Percentiles rank a stretch among this genome's conserved stretches.
phyloP scores from a whole-genome alignment of 352 stramenopile genomes.

The Pythium volutum region DNA sequence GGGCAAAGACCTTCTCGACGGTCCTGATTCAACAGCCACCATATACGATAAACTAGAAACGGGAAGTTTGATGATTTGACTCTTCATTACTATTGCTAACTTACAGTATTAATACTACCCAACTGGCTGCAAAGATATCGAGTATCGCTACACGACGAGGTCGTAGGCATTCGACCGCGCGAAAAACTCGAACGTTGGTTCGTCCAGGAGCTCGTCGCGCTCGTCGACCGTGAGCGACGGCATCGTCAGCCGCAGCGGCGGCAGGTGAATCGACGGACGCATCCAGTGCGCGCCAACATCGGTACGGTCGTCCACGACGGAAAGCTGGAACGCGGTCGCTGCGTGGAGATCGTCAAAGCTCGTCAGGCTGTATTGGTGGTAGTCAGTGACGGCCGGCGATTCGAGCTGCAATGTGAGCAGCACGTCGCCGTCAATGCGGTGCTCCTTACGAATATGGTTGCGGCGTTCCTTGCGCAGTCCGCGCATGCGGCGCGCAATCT shows the following conservation, averaged over 20 bases:
- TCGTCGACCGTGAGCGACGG: background rate
- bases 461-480: conserved; percentile 14
- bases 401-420: background rate
- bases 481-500: conserved; percentile 17
- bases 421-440: conserved; percentile 20
- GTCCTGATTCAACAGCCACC: no score
- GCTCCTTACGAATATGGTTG: conserved; percentile 12
- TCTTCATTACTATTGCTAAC: no score
- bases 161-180: no score
- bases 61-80: no score
- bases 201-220: background rate
- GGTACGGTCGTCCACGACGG: background rate
- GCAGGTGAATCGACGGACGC: background rate
- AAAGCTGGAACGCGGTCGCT: background rate
- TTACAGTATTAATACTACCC: no score
- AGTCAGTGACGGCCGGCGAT: no score
- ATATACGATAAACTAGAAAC: no score
- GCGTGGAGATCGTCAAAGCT: background rate
- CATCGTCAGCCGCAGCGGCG: background rate
- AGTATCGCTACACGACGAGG: no score
- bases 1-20: no score
- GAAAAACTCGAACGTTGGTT: background rate
- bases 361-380: background rate
- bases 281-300: no score
- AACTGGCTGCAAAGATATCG: no score